Evolutionary conservation across 73 alveolate genomes (phyloP).

Genomic region (Durusdinium trenchii): DNA sequence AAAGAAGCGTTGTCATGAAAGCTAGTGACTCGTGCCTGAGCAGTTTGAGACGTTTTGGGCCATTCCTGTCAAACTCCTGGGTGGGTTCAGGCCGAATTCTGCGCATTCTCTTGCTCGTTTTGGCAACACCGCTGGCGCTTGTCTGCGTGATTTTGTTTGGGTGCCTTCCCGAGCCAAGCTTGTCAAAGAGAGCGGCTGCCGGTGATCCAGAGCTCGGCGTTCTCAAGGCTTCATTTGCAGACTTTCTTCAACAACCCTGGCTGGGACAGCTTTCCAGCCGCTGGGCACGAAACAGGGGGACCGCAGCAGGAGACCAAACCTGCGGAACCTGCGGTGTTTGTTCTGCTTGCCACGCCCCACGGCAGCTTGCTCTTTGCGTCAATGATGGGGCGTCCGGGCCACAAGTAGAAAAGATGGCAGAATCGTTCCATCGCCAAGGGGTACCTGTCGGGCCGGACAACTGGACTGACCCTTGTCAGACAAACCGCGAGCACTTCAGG

Average conservation of each 20-base stretch:
- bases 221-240: constrained; percentile 14
- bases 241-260: constrained; percentile 15
- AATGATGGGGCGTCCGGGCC: not conserved
- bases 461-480: not conserved
- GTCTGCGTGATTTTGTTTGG: not conserved
- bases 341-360: not conserved
- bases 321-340: too few species aligned
- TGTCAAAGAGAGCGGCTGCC: not conserved
- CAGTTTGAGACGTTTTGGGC: too few species aligned
- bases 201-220: not conserved
- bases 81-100: too few species aligned
- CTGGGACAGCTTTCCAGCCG: constrained; percentile 30
- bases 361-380: not conserved
- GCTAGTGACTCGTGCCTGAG: too few species aligned
- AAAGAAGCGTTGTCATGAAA: too few species aligned
- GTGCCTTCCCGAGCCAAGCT: not conserved
- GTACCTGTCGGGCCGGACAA: not conserved
- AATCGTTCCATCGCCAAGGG: not conserved
- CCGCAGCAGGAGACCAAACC: not conserved
- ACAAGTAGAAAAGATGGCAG: not conserved
- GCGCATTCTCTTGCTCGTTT: too few species aligned
- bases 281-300: not conserved
- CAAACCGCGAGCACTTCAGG: not conserved
- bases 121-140: not conserved
- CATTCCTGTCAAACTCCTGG: too few species aligned